These are phyloP conservation scores for Ehretia macrophylla DNA, from an alignment of 257 asterid species.

Conservation along the genomic window DNA sequence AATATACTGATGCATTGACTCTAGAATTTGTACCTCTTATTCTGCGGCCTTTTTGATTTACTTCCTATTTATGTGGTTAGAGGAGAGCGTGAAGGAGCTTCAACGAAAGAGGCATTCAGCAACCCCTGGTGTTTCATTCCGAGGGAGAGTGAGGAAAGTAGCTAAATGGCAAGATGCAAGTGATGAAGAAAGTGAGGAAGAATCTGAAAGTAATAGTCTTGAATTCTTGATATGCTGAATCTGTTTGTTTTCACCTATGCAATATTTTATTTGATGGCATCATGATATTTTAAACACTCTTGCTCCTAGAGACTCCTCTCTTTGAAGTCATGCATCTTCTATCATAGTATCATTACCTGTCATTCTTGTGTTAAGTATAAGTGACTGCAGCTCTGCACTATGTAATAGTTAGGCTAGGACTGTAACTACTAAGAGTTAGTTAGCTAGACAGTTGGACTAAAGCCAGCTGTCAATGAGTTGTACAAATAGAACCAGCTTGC, in stretches of 20 bases:
- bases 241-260: not conserved
- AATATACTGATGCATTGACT: constrained; percentile 15
- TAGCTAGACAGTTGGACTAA: no score
- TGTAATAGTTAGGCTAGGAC: no score
- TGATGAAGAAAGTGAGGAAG: constrained; percentile 81
- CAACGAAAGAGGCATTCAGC: constrained; percentile 88
- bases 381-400: no score
- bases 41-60: not conserved
- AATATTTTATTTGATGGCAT: no score
- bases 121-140: constrained; percentile 67
- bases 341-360: no score
- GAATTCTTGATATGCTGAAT: constrained; percentile 1
- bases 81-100: constrained; percentile 80
- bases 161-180: constrained; percentile 70
- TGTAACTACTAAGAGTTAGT: no score
- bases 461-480: no score
- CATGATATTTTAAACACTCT: no score
- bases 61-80: constrained; percentile 26
- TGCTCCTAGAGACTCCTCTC: no score
- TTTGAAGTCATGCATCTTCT: no score
- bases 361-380: no score
- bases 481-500: no score
- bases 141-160: constrained; percentile 83
- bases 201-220: constrained; percentile 63
- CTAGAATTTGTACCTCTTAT: not conserved